Evolutionary conservation across 1,284 basidiomycete species (phyloP).

Genomic region (Athelia psychrophila): DNA sequence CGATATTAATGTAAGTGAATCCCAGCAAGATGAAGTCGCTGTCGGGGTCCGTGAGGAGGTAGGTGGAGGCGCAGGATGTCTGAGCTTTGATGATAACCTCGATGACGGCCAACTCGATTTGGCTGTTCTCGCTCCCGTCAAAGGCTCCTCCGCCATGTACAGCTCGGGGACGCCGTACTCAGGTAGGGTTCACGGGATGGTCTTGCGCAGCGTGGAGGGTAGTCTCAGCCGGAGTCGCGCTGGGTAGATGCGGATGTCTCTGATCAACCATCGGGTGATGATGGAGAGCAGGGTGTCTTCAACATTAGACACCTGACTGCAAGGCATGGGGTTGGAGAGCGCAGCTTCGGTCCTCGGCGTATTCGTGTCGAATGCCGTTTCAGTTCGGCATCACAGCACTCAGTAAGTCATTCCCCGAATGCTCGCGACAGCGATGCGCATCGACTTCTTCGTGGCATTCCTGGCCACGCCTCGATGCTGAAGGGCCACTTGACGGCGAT

Average conservation of each 20-base stretch:
- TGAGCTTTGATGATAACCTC: slow-evolving; percentile 25
- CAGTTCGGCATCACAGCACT: too few relatives aligned
- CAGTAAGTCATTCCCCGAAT: slow-evolving; percentile 36
- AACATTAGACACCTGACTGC: too few relatives aligned
- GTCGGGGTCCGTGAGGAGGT: slow-evolving; percentile 34
- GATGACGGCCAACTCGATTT: slow-evolving; percentile 34
- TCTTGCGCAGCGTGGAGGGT: slow-evolving; percentile 16
- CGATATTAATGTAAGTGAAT: too few relatives aligned
- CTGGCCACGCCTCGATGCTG: slow-evolving; percentile 39
- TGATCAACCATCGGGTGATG: too few relatives aligned
- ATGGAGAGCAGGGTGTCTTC: too few relatives aligned
- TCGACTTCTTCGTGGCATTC: slow-evolving; percentile 42
- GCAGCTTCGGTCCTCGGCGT: too few relatives aligned
- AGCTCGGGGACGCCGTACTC: slow-evolving; percentile 42
- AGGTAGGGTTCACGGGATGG: slow-evolving; percentile 22
- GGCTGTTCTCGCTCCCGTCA: slow-evolving; percentile 16
- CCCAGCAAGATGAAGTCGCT: slow-evolving; percentile 46
- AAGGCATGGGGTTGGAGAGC: too few relatives aligned
- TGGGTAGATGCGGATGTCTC: slow-evolving; percentile 24
- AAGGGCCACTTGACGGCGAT: too few relatives aligned
- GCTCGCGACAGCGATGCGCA: slow-evolving; percentile 39
- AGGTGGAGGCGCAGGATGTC: slow-evolving; percentile 34
- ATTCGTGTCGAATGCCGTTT: too few relatives aligned
- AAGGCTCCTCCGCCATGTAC: slow-evolving; percentile 22
- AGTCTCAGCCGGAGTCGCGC: slow-evolving; percentile 13